Conservation (phyloP, 73 alveolate species). For the Stentor roeselii region DNA sequence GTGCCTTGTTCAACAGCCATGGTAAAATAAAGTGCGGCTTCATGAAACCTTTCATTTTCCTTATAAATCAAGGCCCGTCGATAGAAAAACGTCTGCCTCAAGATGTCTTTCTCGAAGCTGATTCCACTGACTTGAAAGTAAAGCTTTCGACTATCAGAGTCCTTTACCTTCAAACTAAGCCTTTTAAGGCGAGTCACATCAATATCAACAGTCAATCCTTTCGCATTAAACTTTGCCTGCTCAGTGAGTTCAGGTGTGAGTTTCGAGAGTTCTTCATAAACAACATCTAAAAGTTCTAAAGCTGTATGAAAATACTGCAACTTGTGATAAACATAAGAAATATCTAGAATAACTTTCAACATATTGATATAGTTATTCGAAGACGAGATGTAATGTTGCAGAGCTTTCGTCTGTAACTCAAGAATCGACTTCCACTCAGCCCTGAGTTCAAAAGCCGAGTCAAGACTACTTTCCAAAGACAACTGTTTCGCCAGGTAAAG, state of each 20-base stretch:
- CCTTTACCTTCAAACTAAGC: neutral
- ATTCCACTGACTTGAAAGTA: neutral
- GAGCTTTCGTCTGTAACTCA: neutral
- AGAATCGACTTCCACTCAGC: neutral
- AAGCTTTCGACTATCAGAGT: neutral
- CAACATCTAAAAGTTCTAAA: neutral
- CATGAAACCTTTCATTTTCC: neutral
- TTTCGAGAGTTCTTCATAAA: neutral
- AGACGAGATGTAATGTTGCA: neutral
- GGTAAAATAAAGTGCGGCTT: neutral
- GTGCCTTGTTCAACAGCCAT: neutral
- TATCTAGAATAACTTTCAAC: constrained; percentile 3
- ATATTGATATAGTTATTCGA: neutral
- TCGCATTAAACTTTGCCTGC: neutral
- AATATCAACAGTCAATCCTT: neutral
- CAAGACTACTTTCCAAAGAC: neutral
- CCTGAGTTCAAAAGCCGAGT: neutral
- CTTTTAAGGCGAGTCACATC: neutral
- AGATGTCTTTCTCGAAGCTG: constrained; percentile 1
- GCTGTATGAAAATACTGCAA: constrained; percentile 16
- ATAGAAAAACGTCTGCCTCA: neutral
- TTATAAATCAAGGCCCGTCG: neutral
- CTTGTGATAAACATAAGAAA: neutral
- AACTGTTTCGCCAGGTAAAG: neutral
- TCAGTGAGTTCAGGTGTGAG: neutral